Conservation (phyloP, 164 flowering plant species). For the Brasenia schreberi region DNA sequence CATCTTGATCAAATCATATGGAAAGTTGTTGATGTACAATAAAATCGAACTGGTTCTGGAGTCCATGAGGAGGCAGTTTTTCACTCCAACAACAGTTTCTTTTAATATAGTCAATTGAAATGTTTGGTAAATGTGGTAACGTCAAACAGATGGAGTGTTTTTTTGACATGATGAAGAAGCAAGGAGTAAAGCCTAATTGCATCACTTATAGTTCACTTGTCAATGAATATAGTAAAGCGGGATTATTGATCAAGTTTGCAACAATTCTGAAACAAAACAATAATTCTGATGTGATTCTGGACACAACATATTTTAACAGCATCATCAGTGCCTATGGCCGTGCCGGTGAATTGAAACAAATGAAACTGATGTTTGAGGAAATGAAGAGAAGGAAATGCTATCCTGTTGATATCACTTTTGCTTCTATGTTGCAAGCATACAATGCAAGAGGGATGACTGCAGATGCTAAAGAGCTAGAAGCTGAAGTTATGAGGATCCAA, state of each 20-base stretch:
- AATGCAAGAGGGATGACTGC: slow-evolving; percentile 44
- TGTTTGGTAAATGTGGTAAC: slow-evolving; percentile 51
- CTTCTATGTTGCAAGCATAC: slow-evolving; percentile 62
- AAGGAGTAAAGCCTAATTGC: slow-evolving; percentile 74
- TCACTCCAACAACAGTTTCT: slow-evolving; percentile 57
- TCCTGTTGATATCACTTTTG: slow-evolving; percentile 61
- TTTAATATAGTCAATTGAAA: slow-evolving; percentile 59
- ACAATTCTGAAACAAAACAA: slow-evolving; percentile 61
- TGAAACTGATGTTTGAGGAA: slow-evolving; percentile 39
- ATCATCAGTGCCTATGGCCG: slow-evolving; percentile 66
- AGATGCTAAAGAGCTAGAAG: slow-evolving; percentile 25
- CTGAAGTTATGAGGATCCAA: slow-evolving; percentile 2
- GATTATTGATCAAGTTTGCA: slow-evolving; percentile 34
- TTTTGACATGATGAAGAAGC: slow-evolving; percentile 64
- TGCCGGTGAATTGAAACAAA: slow-evolving; percentile 44
- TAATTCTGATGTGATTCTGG: slow-evolving; percentile 66
- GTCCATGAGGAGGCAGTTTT: slow-evolving; percentile 66
- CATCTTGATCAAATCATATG: slow-evolving; percentile 68
- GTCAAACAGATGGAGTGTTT: slow-evolving; percentile 61
- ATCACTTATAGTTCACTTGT: slow-evolving; percentile 78
- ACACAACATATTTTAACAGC: slow-evolving; percentile 80
- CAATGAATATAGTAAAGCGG: slow-evolving; percentile 53
- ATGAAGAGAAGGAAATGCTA: slow-evolving; percentile 55
- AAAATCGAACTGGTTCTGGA: slow-evolving; percentile 59
- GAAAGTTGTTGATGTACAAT: slow-evolving; percentile 48